Conservation (phyloP, 1,139 yeast genomes). For the Yamadazyma conglobata region DNA sequence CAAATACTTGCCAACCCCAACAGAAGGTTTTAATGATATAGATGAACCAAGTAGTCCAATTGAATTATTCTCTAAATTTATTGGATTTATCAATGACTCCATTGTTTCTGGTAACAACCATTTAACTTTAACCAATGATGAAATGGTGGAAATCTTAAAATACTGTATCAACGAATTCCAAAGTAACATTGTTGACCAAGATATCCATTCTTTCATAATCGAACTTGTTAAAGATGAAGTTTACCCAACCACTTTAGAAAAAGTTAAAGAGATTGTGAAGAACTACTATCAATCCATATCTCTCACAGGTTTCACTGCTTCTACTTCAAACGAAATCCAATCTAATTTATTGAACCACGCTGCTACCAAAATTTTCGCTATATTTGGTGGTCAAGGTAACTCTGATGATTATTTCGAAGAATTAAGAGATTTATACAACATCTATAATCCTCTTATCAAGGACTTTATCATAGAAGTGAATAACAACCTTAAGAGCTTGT, state of each 20-base stretch:
- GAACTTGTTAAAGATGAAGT: slow-evolving; percentile 53
- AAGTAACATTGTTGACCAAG: slow-evolving; percentile 57
- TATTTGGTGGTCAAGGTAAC: slow-evolving; percentile 99
- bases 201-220: slow-evolving; percentile 88
- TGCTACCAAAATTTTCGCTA: slow-evolving; percentile 67
- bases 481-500: slow-evolving; percentile 61
- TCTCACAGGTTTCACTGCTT: slow-evolving; percentile 17
- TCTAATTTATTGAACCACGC: slow-evolving; percentile 49
- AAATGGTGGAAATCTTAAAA: slow-evolving; percentile 66
- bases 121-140: slow-evolving; percentile 47
- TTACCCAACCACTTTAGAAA: slow-evolving; percentile 63
- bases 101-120: slow-evolving; percentile 41
- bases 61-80: slow-evolving; percentile 79
- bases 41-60: slow-evolving; percentile 87
- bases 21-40: slow-evolving; percentile 83
- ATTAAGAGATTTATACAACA: slow-evolving; percentile 76
- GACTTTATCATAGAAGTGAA: slow-evolving; percentile 74
- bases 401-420: slow-evolving; percentile 97
- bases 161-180: slow-evolving; percentile 81
- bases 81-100: slow-evolving; percentile 51
- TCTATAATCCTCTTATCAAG: slow-evolving; percentile 70
- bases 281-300: slow-evolving; percentile 51
- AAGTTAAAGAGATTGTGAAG: slow-evolving; percentile 71
- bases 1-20: slow-evolving; percentile 72
- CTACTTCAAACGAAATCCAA: slow-evolving; percentile 49